Evolutionary conservation across 352 stramenopile species (phyloP), one percentile per base, ranked within the genome.

Genomic region (Albugo candida): DNA sequence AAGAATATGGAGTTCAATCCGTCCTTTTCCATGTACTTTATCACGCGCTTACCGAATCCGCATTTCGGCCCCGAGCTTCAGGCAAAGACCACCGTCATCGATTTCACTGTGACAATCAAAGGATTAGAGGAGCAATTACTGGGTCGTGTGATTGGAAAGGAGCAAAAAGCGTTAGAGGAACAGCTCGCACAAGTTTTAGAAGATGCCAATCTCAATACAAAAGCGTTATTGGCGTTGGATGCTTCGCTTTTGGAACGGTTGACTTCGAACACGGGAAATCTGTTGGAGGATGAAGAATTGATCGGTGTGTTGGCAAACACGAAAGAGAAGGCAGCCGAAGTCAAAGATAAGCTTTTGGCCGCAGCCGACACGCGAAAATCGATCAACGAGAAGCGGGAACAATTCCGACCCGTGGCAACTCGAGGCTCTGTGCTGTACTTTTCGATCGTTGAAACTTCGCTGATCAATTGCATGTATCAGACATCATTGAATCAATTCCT

Each of bases 381-480:
- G 18, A 99, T 99, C 64, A 97, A 96, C 43, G 94, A 98, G 53
- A 98, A 98, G 68, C 71, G 95, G 17, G 94, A 99, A 49, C 92
- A 98, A 65, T 99, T 98, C 71, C 81, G 94, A 16, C 89, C 94
- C 2, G 94, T 98, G 6, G 94, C 95, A n/a, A 97, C 87, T 11
- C 78, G 95, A 27, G 95, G 93, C 49, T 97, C 91, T 8, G 91
- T 98, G 17, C 64, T 99, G 0, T 99, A 98, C 55, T 99, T 99
- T 58, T 95, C 85, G 3, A 96, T 99, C 51, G 94, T 98, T 19
- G 94, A 99, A 62, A 97, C 96, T 50, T 97, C 84, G 46, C 57
- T 96, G 41, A 94, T 98, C 41, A 98, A 99, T 63, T 95, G 91
- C 52, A 99, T 99, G 94, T 99, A 99, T 70, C 94, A 98, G 71